Base-by-base conservation (phyloP, 2,329 filamentous ascomycete genomes). In the Fusarium sarcochroum region DNA sequence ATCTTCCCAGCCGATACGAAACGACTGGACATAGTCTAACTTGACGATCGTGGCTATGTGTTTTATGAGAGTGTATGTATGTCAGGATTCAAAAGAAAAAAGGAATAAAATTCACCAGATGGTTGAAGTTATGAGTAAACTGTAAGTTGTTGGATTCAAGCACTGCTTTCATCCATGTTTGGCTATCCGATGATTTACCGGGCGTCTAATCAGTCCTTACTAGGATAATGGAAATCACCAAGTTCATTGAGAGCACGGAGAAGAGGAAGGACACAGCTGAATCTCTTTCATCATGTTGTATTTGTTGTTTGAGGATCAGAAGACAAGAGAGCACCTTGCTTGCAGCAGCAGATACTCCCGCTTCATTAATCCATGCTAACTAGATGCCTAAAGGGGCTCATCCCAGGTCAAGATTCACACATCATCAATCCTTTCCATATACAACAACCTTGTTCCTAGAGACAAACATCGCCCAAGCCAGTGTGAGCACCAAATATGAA, bases 1-100 rank as follows among this genome's bases (percentile, higher is more conserved):
- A 88, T 87, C 5, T 82, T 83, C 38, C 87, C 87, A 38, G 80
- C 83, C 1, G 86, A 87, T 18, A 89, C 81, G 76, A 89, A 89
- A 15, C 86, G 85, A 42, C 82, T 83, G 1, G 85, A 79, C 86
- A 87, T 88, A 42, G 3, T 57, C 30, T 21, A 17, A 23, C 14
- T 25, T 25, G 9, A 20, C n/a, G 17, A 18, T 35, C 20, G n/a
- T 9, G 25, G 18, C 25, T 18, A 9, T 41, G 13, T 18, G 40
- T 23, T 7, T 8, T 15, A 3, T 23, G 13, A 9, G 21, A 7
- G 20, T 20, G 15, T 5, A 23, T 9, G 35, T 23, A 21, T 35
- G 13, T 35, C 34, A 35, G 9, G 13, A 14, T 10, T 40, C 10
- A 40, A 20, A 13, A 11, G 27, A 30, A 30, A 30, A 11, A 30